Evolutionary conservation across 202 grass and related monocot species (phyloP).

Genomic region (Dendrocalamus latiflorus): DNA sequence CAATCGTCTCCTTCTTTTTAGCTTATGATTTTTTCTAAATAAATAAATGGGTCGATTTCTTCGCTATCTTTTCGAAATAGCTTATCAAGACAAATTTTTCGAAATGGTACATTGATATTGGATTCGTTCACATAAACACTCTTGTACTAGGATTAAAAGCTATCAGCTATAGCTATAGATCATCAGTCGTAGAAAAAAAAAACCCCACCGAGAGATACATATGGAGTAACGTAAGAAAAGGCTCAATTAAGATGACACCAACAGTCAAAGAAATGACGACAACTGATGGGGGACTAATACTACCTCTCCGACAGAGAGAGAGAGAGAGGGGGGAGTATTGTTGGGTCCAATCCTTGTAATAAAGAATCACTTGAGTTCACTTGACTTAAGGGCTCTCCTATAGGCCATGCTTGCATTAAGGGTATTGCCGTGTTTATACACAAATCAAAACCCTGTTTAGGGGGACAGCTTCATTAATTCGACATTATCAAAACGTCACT

Average conservation of each 20-base stretch:
- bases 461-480: background rate
- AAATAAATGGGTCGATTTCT: no score
- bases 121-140: no score
- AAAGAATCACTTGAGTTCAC: no score
- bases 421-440: background rate
- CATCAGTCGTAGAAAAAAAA: no score
- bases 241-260: conserved; percentile 7
- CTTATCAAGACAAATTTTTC: no score
- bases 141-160: no score
- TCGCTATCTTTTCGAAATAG: no score
- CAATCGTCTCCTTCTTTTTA: no score
- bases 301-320: background rate
- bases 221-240: background rate
- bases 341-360: conserved; percentile 8
- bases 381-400: conserved; percentile 24
- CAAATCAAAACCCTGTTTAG: conserved; percentile 1
- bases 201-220: no score
- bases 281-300: background rate
- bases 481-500: background rate
- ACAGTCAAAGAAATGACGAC: conserved; percentile 16
- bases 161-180: no score
- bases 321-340: background rate
- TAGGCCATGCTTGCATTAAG: conserved; percentile 4
- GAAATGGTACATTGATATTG: no score
- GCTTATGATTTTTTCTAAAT: no score